Base-by-base conservation (phyloP, 768 basidiomycete species). In the Serendipita indica region DNA sequence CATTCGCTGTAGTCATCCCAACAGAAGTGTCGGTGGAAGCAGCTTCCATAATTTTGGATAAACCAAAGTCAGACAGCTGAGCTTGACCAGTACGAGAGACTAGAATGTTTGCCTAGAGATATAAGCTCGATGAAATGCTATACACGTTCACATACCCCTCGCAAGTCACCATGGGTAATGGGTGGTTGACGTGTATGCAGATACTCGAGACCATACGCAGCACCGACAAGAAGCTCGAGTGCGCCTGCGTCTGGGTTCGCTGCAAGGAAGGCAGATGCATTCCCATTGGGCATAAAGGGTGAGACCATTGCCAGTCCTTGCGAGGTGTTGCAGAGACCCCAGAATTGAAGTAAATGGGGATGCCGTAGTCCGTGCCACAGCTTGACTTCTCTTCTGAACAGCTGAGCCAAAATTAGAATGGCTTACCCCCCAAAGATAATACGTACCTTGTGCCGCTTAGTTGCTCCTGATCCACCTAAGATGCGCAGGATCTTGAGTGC, bases 41-140 rank as follows among this genome's bases (percentile, higher is more conserved):
- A n/a, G 30, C 49, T 30, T 54, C 49, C 49, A 54, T 54, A 6
- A 54, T 54, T 28, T 54, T 54, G 37, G 20, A 58, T 57, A 79
- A 66, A 14, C 78, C 78, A 57, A 79, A 79, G 63, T 79, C 77
- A 27, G 77, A 73, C 3, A 79, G 67, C 58, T 75, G 77, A 10
- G 77, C 78, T 25, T 68, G 66, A 13, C 70, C 70, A 12, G 67
- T 61, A 3, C 63, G 66, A 3, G 73, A 73, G 16, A 79, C 69
- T 20, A 79, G 70, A 45, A 79, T 74, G 59, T 79, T 79, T 13
- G 70, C 72, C 77, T 77, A 59, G 0, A 34, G 7, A 27, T n/a
- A 18, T 54, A 10, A 54, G 49, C 30, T 16, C 3, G 30, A 18
- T 27, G 49, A 1, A 1, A 16, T 27, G 10, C 3, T 20, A 27